Evolutionary conservation across 2,329 filamentous ascomycete genomes (phyloP).

Genomic region (Aspergillus awamori): DNA sequence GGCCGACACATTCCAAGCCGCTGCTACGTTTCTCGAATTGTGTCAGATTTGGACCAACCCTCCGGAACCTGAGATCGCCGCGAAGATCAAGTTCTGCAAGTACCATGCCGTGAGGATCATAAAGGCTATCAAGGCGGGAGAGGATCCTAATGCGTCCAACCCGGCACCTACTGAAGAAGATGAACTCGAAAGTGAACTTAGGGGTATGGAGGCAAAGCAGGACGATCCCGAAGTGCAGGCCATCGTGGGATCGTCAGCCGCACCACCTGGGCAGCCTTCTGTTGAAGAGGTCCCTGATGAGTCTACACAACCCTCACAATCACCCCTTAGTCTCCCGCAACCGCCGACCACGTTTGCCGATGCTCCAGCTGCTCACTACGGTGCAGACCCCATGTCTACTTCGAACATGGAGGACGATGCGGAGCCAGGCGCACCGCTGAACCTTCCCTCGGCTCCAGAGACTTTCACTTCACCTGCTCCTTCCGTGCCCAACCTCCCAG

Average conservation of each 20-base stretch:
- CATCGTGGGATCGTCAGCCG: constrained; percentile 47
- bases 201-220: constrained; percentile 55
- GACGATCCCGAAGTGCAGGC: constrained; percentile 67
- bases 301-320: constrained; percentile 53
- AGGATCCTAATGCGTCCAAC: constrained; percentile 90
- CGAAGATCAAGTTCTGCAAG: constrained; percentile 95
- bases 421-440: constrained; percentile 33
- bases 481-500: constrained; percentile 34
- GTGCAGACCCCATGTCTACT: constrained; percentile 27
- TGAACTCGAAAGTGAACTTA: constrained; percentile 39
- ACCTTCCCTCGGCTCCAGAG: constrained; percentile 44
- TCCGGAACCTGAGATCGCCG: constrained; percentile 71
- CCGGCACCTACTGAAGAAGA: constrained; percentile 65
- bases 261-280: constrained; percentile 54
- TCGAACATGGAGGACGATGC: constrained; percentile 41
- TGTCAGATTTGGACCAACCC: constrained; percentile 75
- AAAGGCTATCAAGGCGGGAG: constrained; percentile 85
- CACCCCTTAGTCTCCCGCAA: constrained; percentile 43
- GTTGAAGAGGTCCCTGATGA: constrained; percentile 66
- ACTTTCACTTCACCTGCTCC: constrained; percentile 36
- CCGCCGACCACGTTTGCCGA: constrained; percentile 24
- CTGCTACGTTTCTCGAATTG: constrained; percentile 88
- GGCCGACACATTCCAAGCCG: constrained; percentile 89
- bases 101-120: constrained; percentile 91
- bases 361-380: constrained; percentile 28